phyloP scores from a whole-genome alignment of 1,139 yeast genomes.

The Lodderomyces margitis region DNA sequence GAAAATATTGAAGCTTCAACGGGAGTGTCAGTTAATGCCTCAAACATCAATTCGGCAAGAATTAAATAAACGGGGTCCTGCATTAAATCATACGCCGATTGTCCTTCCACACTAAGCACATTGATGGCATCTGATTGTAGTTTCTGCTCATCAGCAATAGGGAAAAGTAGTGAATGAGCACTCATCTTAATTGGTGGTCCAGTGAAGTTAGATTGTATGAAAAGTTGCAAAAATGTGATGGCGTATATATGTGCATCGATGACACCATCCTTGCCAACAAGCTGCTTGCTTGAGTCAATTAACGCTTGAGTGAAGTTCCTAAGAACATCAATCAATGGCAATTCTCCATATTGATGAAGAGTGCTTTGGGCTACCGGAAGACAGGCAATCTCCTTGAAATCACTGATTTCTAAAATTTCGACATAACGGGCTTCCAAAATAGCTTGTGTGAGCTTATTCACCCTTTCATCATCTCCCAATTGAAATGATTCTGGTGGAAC shows the following conservation, averaged over 20 bases:
- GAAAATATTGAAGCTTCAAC: constrained; percentile 26
- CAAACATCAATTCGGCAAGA: constrained; percentile 51
- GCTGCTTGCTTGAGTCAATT: constrained; percentile 1
- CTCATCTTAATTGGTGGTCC: constrained; percentile 65
- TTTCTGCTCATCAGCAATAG: constrained; percentile 24
- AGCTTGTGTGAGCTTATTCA: constrained; percentile 6
- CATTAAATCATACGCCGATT: constrained; percentile 58
- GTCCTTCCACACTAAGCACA: constrained; percentile 56
- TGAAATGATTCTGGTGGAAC: constrained; percentile 14
- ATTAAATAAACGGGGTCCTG: constrained; percentile 54
- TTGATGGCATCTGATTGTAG: constrained; percentile 35
- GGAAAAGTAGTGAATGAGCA: constrained; percentile 32
- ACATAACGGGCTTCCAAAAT: constrained; percentile 12
- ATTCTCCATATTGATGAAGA: constrained; percentile 20
- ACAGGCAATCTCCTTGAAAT: constrained; percentile 12
- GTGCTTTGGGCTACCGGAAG: constrained; percentile 15
- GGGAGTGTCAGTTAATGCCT: constrained; percentile 38
- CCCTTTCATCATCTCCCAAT: constrained; percentile 4
- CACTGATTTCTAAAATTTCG: constrained; percentile 11
- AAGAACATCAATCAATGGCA: constrained; percentile 21
- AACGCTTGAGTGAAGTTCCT: constrained; percentile 21
- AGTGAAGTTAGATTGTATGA: constrained; percentile 75
- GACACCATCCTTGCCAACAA: constrained; percentile 13
- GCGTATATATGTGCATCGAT: constrained; percentile 42
- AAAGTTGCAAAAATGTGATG: constrained; percentile 61